These are phyloP conservation scores for Aspergillus bombycis DNA, from an alignment of 2,329 filamentous ascomycete species.

Conservation along the genomic window DNA sequence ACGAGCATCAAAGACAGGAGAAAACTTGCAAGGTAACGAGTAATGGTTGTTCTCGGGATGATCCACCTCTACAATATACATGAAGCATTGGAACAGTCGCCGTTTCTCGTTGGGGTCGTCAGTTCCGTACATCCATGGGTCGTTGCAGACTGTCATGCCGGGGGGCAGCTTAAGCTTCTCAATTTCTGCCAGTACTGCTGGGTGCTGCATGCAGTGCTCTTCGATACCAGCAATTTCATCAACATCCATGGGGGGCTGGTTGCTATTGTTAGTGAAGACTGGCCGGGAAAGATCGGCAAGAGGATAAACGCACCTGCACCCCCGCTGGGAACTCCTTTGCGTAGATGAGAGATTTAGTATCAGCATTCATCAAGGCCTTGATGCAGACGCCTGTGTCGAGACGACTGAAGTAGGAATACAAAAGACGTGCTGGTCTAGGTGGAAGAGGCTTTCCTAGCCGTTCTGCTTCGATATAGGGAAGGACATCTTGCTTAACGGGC, in stretches of 20 bases:
- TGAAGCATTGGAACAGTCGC: slow-evolving; percentile 45
- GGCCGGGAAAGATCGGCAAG: not conserved
- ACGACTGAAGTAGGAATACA: slow-evolving; percentile 56
- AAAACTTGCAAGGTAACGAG: slow-evolving; percentile 41
- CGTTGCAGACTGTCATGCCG: slow-evolving; percentile 59
- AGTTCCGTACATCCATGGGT: slow-evolving; percentile 71
- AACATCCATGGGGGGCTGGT: slow-evolving; percentile 62
- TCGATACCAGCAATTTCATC: slow-evolving; percentile 64
- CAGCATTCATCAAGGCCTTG: slow-evolving; percentile 45
- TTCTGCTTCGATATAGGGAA: slow-evolving; percentile 66
- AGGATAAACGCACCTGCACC: slow-evolving; percentile 42
- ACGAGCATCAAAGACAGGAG: slow-evolving; percentile 57
- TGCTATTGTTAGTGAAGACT: slow-evolving; percentile 52
- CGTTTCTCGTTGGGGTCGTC: slow-evolving; percentile 42
- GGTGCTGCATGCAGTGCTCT: slow-evolving; percentile 57
- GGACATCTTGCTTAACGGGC: slow-evolving; percentile 61
- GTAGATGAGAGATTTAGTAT: slow-evolving; percentile 37
- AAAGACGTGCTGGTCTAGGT: slow-evolving; percentile 53
- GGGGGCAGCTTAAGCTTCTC: slow-evolving; percentile 62
- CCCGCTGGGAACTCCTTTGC: slow-evolving; percentile 50
- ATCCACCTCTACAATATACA: slow-evolving; percentile 40
- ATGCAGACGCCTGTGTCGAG: slow-evolving; percentile 47
- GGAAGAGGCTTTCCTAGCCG: slow-evolving; percentile 54
- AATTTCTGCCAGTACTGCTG: slow-evolving; percentile 60
- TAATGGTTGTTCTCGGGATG: slow-evolving; percentile 43